Conservation (phyloP, 23 red algal genomes). For the Gracilaria gracilis region DNA sequence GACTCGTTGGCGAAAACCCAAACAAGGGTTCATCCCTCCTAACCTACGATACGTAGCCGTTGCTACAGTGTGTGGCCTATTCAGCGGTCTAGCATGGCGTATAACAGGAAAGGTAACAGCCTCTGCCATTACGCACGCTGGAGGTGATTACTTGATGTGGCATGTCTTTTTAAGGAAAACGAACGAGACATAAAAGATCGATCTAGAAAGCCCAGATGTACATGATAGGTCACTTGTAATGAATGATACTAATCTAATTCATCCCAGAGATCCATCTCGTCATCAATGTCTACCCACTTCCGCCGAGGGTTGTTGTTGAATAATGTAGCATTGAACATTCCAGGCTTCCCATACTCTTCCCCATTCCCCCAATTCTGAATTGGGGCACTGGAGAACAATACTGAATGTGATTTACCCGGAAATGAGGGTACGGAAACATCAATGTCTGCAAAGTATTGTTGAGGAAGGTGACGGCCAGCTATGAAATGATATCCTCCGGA, state of each 20-base stretch:
- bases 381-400: slow-evolving; percentile 61
- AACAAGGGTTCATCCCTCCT: slow-evolving; percentile 38
- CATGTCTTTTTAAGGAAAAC: slow-evolving; percentile 33
- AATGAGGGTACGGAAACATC: slow-evolving; percentile 50
- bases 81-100: slow-evolving; percentile 47
- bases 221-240: not conserved
- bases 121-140: slow-evolving; percentile 57
- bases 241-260: slow-evolving; percentile 76
- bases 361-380: slow-evolving; percentile 59
- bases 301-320: slow-evolving; percentile 72
- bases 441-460: slow-evolving; percentile 21
- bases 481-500: slow-evolving; percentile 80
- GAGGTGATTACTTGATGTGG: slow-evolving; percentile 56
- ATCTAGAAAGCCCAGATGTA: not conserved
- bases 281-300: slow-evolving; percentile 84
- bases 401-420: slow-evolving; percentile 44
- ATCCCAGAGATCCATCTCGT: slow-evolving; percentile 82
- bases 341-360: slow-evolving; percentile 82
- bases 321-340: slow-evolving; percentile 79
- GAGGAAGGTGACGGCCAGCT: slow-evolving; percentile 66
- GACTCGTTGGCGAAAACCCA: slow-evolving; percentile 30
- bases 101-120: slow-evolving; percentile 64
- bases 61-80: slow-evolving; percentile 29
- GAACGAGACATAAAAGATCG: slow-evolving; percentile 12
- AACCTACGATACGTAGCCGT: slow-evolving; percentile 47